phyloP scores from a whole-genome alignment of 2,329 filamentous ascomycete species.

The Ilyonectria robusta region DNA sequence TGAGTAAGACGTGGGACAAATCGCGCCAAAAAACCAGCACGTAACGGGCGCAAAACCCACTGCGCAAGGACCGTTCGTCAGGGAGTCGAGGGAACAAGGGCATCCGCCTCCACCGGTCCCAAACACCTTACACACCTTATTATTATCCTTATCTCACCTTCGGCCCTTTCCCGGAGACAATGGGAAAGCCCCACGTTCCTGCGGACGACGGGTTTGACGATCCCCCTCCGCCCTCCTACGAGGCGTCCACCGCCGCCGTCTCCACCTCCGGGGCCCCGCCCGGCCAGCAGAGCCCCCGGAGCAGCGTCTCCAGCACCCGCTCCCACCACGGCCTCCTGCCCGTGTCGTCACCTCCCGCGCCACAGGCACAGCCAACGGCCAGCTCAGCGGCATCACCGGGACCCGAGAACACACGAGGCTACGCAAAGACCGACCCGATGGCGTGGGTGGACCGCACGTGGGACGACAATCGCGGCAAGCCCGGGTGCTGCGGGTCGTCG shows the following conservation, averaged over 20 bases:
- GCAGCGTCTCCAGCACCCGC: slow-evolving; percentile 20
- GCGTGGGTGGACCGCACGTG: slow-evolving; percentile 21
- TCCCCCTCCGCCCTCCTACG: slow-evolving; percentile 24
- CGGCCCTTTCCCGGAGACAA: slow-evolving; percentile 9
- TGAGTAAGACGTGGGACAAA: slow-evolving; percentile 16
- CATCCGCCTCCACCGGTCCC: neutral
- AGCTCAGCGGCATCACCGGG: neutral
- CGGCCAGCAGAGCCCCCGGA: neutral
- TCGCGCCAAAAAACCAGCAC: slow-evolving; percentile 1
- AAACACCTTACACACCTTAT: slow-evolving; percentile 6
- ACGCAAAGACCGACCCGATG: slow-evolving; percentile 23
- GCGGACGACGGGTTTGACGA: slow-evolving; percentile 21
- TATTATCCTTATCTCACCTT: slow-evolving; percentile 9
- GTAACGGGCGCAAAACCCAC: slow-evolving; percentile 3
- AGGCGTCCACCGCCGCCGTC: slow-evolving; percentile 18
- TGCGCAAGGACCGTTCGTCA: neutral
- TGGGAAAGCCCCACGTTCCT: slow-evolving; percentile 12
- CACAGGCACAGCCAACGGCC: neutral
- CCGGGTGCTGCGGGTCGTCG: slow-evolving; percentile 29
- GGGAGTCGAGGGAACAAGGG: neutral
- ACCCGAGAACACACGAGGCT: slow-evolving; percentile 3
- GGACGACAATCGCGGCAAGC: slow-evolving; percentile 11
- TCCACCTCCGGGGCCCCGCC: neutral
- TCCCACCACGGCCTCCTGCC: slow-evolving; percentile 15
- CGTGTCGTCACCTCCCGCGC: neutral